Percentiles rank a stretch among this genome's conserved stretches.
phyloP scores from a whole-genome alignment of 1,284 basidiomycete species.

The Trichosporon ovoides region DNA sequence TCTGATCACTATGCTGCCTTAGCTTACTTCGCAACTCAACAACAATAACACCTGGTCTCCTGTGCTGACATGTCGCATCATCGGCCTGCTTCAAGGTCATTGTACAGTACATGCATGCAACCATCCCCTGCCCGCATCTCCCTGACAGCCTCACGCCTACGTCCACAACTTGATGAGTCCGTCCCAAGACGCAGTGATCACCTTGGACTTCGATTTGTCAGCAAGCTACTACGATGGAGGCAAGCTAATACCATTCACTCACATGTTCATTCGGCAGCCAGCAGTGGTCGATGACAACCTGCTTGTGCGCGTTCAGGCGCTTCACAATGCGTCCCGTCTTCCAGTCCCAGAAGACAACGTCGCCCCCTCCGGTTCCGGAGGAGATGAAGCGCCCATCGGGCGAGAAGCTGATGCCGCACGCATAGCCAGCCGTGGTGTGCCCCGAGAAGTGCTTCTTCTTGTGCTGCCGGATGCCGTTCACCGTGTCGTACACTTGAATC shows the following conservation, averaged over 20 bases:
- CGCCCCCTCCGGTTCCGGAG: conserved; percentile 89
- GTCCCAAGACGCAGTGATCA: conserved; percentile 95
- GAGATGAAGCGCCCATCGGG: conserved; percentile 95
- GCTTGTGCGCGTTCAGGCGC: conserved; percentile 77
- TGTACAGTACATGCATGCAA: background rate
- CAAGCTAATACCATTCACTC: conserved; percentile 47
- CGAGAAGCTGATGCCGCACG: conserved; percentile 92
- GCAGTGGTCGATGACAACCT: conserved; percentile 93
- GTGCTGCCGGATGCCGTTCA: conserved; percentile 90
- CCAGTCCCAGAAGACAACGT: conserved; percentile 99
- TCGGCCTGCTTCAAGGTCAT: too few relatives aligned
- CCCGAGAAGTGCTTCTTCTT: conserved; percentile 97
- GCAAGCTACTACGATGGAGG: conserved; percentile 8
- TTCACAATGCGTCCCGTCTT: conserved; percentile 94
- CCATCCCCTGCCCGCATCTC: too few relatives aligned
- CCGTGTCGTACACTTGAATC: conserved; percentile 91
- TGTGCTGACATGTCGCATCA: too few relatives aligned
- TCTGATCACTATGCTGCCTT: too few relatives aligned
- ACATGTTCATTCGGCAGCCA: conserved; percentile 98
- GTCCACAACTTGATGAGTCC: conserved; percentile 94
- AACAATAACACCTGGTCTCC: too few relatives aligned
- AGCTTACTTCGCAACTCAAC: too few relatives aligned
- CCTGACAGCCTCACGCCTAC: conserved; percentile 26
- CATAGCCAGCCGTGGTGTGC: conserved; percentile 92
- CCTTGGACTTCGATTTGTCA: conserved; percentile 64